Evolutionary conservation across 805 yeast species (phyloP).

Genomic region (Nakazawaea anatomiae): DNA sequence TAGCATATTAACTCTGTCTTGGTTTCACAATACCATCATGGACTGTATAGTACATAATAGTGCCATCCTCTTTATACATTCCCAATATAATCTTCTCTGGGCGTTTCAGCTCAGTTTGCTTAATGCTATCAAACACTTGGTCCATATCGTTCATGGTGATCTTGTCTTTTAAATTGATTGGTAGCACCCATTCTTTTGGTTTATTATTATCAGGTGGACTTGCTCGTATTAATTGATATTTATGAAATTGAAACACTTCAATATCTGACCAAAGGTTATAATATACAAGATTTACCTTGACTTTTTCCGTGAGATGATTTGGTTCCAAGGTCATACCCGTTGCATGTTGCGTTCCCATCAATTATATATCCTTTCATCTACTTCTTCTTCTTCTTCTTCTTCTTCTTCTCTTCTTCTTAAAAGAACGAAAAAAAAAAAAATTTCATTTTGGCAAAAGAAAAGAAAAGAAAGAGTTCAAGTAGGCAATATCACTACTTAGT

Average conservation of each 20-base stretch:
- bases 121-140: conserved; percentile 29
- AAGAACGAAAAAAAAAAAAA: no score
- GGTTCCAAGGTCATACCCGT: not conserved
- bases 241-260: conserved; percentile 12
- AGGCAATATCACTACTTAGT: no score
- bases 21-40: conserved; percentile 66
- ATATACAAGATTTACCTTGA: conserved; percentile 35
- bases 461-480: not conserved
- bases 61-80: conserved; percentile 58
- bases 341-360: not conserved
- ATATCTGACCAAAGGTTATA: conserved; percentile 40
- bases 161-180: conserved; percentile 22
- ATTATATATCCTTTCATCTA: no score
- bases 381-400: no score
- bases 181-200: conserved; percentile 37
- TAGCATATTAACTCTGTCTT: conserved; percentile 36
- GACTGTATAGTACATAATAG: conserved; percentile 63
- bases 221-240: conserved; percentile 22
- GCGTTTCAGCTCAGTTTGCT: conserved; percentile 13
- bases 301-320: conserved; percentile 24
- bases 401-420: no score
- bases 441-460: not conserved
- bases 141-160: conserved; percentile 34
- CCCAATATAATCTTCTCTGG: conserved; percentile 48
- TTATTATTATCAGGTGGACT: conserved; percentile 20